Evolutionary conservation across 345 rosid genomes (phyloP), one percentile per base, ranked within the genome.

Genomic region (Camelina laxa): DNA sequence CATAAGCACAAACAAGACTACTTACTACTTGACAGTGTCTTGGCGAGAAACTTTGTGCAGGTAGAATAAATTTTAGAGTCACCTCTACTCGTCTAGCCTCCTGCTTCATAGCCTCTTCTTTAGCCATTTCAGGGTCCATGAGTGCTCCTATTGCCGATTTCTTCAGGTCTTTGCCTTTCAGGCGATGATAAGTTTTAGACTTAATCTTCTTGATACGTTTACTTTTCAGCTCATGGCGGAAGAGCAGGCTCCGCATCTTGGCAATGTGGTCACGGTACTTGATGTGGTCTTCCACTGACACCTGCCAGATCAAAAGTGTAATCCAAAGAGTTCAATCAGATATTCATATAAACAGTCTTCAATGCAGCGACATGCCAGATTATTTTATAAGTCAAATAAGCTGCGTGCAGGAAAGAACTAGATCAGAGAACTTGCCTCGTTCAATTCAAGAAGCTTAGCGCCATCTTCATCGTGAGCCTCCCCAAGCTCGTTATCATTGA

Each of bases 381-480:
- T 7, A 30, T 20, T 6, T 51, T 22, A 53, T 7, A 45, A 33
- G 57, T 35, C 49, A 58, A 60, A 54, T 62, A 71, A 60, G 60
- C 56, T 15, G 42, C 11, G 3, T 39, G 20, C 65, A 42, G 39
- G 47, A 79, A 58, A 49, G 56, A 21, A 42, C 51, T 60, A 47
- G 49, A 49, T 31, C 54, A 65, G 17, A 59, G 58, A 66, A 67
- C 81, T 65, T 80, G 84, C 97, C 95, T 90, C 87, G 66, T 90
- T 94, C 72, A 91, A 69, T 67, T 94, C 98, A 59, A 94, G 96
- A 74, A 94, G 92, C 76, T 77, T 85, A 45, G 93, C 81, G 22
- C 97, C 97, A 83, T 94, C 98, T 65, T 85, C 84, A 62, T 82
- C 81, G 70, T 94, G 91, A 74, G 98, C 96, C 79, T 87, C 93